Evolutionary conservation across 495 filamentous ascomycete genomes (phyloP).

Genomic region (Lepidopterella palustris): DNA sequence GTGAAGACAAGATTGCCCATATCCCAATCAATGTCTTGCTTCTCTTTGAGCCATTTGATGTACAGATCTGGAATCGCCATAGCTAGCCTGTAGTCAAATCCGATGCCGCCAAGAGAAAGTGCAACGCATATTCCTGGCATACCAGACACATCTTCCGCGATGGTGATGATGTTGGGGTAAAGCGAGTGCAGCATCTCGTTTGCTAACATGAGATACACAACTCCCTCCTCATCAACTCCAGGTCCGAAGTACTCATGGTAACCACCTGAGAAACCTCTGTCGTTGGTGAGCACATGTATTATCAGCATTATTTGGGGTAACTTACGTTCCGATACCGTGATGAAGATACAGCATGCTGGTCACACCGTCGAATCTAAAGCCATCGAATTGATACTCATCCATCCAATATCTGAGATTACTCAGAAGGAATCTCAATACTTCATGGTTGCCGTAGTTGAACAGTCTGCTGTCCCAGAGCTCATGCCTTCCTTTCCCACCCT

Average conservation of each 20-base stretch:
- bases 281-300: constrained; percentile 23
- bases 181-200: constrained; percentile 92
- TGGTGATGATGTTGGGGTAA: constrained; percentile 79
- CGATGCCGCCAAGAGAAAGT: constrained; percentile 78
- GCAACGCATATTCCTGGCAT: constrained; percentile 93
- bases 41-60: constrained; percentile 96
- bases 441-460: constrained; percentile 95
- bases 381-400: constrained; percentile 95
- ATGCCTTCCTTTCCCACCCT: constrained; percentile 71
- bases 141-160: constrained; percentile 95
- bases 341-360: constrained; percentile 96
- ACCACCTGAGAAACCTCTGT: constrained; percentile 89
- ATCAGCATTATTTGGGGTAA: constrained; percentile 24
- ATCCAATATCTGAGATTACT: constrained; percentile 98
- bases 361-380: constrained; percentile 96
- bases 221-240: constrained; percentile 86
- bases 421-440: constrained; percentile 87
- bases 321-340: constrained; percentile 96
- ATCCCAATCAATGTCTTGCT: constrained; percentile 87
- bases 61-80: constrained; percentile 99
- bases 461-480: constrained; percentile 92
- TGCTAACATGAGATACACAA: constrained; percentile 92
- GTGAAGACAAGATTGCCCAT: constrained; percentile 78
- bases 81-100: constrained; percentile 94
- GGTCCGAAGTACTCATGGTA: constrained; percentile 98